Evolutionary conservation across 495 filamentous ascomycete species (phyloP).

Genomic region (Neurospora pannonica): DNA sequence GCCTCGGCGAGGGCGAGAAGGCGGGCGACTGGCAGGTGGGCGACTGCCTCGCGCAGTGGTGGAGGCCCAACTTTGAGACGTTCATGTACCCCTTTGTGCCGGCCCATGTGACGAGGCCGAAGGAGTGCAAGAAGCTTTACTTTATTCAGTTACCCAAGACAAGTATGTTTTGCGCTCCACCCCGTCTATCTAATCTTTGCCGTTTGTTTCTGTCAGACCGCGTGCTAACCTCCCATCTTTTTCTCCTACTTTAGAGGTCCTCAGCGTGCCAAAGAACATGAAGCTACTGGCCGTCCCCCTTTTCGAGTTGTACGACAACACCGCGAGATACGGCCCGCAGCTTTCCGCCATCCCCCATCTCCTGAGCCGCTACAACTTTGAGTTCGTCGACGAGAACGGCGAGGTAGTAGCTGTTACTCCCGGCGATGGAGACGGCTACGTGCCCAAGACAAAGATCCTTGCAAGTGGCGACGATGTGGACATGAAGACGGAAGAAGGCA

Average conservation of each 20-base stretch:
- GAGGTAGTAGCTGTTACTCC: conserved; percentile 82
- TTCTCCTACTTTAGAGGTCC: conserved; percentile 55
- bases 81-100: conserved; percentile 99
- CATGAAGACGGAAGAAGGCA: conserved; percentile 26
- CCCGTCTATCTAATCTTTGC: background rate
- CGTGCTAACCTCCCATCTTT: conserved; percentile 10
- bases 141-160: conserved; percentile 87
- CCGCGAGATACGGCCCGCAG: conserved; percentile 86
- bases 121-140: conserved; percentile 99
- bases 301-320: conserved; percentile 98
- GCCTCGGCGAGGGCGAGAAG: conserved; percentile 76
- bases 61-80: conserved; percentile 96
- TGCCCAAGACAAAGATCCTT: conserved; percentile 62
- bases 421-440: conserved; percentile 47
- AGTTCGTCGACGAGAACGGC: conserved; percentile 93
- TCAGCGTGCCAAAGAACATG: conserved; percentile 98
- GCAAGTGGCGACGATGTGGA: conserved; percentile 61
- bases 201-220: background rate
- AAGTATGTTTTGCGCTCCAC: conserved; percentile 49
- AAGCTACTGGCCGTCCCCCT: conserved; percentile 93
- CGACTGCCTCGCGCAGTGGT: conserved; percentile 95
- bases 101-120: conserved; percentile 87
- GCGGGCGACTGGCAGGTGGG: conserved; percentile 90
- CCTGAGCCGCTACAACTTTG: conserved; percentile 90
- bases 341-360: conserved; percentile 92